Evolutionary conservation across 257 asterid species (phyloP), one percentile per base, ranked within the genome.

Genomic region (Przewalskia tangutica): DNA sequence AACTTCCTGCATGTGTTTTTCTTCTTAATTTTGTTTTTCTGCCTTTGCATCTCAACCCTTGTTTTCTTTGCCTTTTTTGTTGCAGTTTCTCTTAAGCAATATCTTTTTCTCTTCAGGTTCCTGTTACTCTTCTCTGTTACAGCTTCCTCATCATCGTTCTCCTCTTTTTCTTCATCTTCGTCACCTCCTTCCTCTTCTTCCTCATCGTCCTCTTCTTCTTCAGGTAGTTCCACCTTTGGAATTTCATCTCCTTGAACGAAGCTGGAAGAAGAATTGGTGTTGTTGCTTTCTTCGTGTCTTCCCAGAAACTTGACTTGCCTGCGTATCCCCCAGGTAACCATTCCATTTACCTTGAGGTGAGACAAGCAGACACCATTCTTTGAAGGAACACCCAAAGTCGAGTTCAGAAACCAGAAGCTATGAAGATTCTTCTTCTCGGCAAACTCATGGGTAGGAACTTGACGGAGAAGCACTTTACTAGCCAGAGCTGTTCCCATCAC

Each of bases 301-400:
- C 97, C 94, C 58, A 95, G 87, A 87, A 91, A 94, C 78, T 87
- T 92, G 14, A 95, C 98, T 80, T 90, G 97, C 77, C 97, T 83
- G 56, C 97, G 90, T 55, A 88, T 76, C 7, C 99, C 99, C 99
- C 99, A 95, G 10, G 89, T 85, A 44, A 94, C 88, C 92, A 94
- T 87, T 77, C 96, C 98, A 77, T 86, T 86, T 11, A 85, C 81
- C 83, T 89, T 91, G 8, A 96, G 86, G 20, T 87, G 90, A 58
- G 94, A 89, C 68, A 93, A 87, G 83, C 88, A 84, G 62, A 38
- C 64, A 0, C 92, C 92, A 80, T 79, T 89, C 83, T 77, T 89
- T 4, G 80, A 80, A 67, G 42, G 55, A 42, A 38, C 77, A 27
- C 77, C 85, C 51, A 38, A 81, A 59, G 59, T 14, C 6, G 87